Evolutionary conservation across 1,139 yeast genomes (phyloP), one percentile per base, ranked within the genome.

Genomic region (Yamadazyma diospyri): DNA sequence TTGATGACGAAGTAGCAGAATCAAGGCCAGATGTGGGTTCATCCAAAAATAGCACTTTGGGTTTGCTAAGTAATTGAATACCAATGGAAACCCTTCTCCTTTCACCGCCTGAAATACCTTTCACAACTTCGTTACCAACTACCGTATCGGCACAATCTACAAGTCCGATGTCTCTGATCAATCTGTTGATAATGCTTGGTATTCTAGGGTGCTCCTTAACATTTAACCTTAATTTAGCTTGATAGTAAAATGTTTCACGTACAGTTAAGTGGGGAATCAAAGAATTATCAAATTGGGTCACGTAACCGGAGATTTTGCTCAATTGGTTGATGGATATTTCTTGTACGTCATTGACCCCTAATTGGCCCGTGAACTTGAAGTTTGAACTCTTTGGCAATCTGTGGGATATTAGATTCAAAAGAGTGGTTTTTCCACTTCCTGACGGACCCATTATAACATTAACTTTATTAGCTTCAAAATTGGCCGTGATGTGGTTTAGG

Each of bases 21-120:
- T 87, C 95, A 16, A 87, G 64, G 0, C 96, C 95, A 1, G 94
- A 83, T 0, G 95, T 86, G 1, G 95, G 95, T 46, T 87, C 96
- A 57, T 87, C 96, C 25, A 86, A 59, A 35, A 85, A 69, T 30
- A 86, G 57, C 20, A 86, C 70, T 41, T 79, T 79, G 0, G 94
- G 94, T 34, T 76, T 76, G 35, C 80, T 78, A 24, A 85, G 61
- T 25, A 86, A 61, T 51, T 86, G 95, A 29, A 82, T 74, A 2
- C 92, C 92, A 53, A 86, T 85, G 0, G 92, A 79, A 1, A 86
- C 85, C 43, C 95, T 70, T 48, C 95, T 64, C 47, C 82, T 83
- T 48, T 86, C 95, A 36, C 95, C 95, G 9, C 95, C 95, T 19
- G 92, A 81, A 6, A 86, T 72, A 3, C 95, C 95, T 45, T 85